Base-by-base conservation (phyloP, 495 filamentous ascomycete species). In the Penicillium pancosmium region DNA sequence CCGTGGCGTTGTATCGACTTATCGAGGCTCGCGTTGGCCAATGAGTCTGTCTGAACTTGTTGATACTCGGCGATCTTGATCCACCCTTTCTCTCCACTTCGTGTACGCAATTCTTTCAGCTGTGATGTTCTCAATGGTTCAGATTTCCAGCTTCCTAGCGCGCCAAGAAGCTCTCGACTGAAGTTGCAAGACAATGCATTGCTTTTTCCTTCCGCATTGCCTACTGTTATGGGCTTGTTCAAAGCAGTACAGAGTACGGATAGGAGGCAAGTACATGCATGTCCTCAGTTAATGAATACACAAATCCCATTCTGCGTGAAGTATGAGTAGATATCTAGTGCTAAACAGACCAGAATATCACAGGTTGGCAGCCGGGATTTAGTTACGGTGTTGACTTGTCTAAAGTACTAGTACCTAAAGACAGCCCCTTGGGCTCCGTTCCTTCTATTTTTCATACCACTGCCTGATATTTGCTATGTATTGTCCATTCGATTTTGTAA, bases 1-100 rank as follows among this genome's bases (percentile, higher is more conserved):
- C 27, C 34, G 41, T 55, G 55, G 36, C 59, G 38, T 44, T 52
- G 25, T 38, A 41, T 18, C 25, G 25, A 49, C 52, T 43, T 41
- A 25, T 44, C 50, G 13, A 47, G n/a, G 13, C 27, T 35, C 15
- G 23, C n/a, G n/a, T 10, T 41, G 31, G 49, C 55, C 59, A 65
- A 59, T 50, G n/a, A 59, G 11, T 40, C 23, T 12, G 41, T 35
- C 18, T 38, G 21, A 34, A 31, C 18, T 27, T 35, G 36, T 15
- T 54, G 18, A 50, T 50, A 16, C 33, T 41, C n/a, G 49, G 46
- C 46, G 19, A 48, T 48, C 46, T 27, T 48, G 27, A 27, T 23
- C 46, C 46, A 48, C 46, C 23, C 46, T 27, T 25, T 27, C 27
- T 31, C 27, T 31, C 18, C 23, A 48, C 7, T 48, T 12, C 21